Conservation (phyloP, 257 asterid genomes). For the Henckelia pumila region DNA sequence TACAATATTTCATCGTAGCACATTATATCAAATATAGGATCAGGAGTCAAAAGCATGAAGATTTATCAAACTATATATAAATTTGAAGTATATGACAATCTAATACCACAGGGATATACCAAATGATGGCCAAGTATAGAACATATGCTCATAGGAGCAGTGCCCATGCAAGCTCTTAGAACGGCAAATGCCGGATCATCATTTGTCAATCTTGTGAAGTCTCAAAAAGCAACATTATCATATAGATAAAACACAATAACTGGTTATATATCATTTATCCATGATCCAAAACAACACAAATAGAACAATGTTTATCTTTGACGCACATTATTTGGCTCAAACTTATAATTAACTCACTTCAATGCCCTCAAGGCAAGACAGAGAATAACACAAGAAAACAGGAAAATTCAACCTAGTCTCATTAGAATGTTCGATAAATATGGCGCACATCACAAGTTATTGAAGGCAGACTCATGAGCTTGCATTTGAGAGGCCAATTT, state of each 20-base stretch:
- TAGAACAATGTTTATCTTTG: no score
- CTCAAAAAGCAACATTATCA: not conserved
- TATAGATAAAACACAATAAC: not conserved
- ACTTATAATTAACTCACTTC: slow-evolving; percentile 8
- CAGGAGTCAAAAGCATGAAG: no score
- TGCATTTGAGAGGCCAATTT: slow-evolving; percentile 69
- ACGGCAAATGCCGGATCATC: not conserved
- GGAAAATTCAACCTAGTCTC: not conserved
- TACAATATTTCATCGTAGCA: no score
- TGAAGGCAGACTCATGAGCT: slow-evolving; percentile 52
- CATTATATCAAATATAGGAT: no score
- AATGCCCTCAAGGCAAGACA: not conserved
- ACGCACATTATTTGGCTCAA: not conserved
- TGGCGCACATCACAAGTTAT: slow-evolving; percentile 55
- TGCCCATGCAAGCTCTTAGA: no score
- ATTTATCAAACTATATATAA: no score
- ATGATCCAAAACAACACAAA: not conserved
- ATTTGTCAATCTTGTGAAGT: not conserved
- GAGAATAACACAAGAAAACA: no score
- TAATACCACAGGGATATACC: no score
- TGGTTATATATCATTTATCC: not conserved
- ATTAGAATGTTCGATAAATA: not conserved
- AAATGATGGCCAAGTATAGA: no score
- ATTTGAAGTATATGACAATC: no score
- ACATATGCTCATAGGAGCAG: no score